phyloP scores from a whole-genome alignment of 129 eudicot species.

The Centrapalus pauciflorus region DNA sequence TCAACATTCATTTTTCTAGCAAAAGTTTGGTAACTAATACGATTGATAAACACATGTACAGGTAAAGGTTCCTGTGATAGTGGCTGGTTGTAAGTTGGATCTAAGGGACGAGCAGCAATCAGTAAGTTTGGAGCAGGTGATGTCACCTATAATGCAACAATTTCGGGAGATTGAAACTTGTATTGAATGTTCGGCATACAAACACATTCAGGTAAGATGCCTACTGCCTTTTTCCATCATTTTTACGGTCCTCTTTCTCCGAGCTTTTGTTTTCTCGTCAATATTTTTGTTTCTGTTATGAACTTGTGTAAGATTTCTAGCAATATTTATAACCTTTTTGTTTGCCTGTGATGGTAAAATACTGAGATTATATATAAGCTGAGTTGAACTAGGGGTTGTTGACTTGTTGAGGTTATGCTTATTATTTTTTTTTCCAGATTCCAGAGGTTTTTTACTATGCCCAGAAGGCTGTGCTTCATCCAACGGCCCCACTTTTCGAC shows the following conservation, averaged over 20 bases:
- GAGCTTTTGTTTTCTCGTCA: neutral
- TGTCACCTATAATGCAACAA: conserved; percentile 92
- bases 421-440: conserved; percentile 49
- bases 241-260: neutral
- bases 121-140: conserved; percentile 70
- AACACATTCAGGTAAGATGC: conserved; percentile 51
- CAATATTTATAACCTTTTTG: neutral
- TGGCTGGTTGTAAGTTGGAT: conserved; percentile 95
- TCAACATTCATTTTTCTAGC: neutral
- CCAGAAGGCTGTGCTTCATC: conserved; percentile 94
- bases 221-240: neutral
- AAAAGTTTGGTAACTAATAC: conserved; percentile 7
- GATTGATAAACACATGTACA: conserved; percentile 27
- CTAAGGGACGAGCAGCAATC: conserved; percentile 77
- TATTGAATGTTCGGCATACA: conserved; percentile 69
- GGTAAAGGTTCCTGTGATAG: conserved; percentile 94
- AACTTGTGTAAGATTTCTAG: neutral
- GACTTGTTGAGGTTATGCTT: neutral
- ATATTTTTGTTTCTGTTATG: neutral
- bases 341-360: neutral
- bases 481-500: conserved; percentile 86
- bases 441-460: conserved; percentile 88
- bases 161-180: conserved; percentile 87
- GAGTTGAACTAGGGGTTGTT: neutral
- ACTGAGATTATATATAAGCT: neutral